Evolutionary conservation across 1,284 basidiomycete species (phyloP), one percentile per base, ranked within the genome.

Genomic region (Inonotus obliquus): DNA sequence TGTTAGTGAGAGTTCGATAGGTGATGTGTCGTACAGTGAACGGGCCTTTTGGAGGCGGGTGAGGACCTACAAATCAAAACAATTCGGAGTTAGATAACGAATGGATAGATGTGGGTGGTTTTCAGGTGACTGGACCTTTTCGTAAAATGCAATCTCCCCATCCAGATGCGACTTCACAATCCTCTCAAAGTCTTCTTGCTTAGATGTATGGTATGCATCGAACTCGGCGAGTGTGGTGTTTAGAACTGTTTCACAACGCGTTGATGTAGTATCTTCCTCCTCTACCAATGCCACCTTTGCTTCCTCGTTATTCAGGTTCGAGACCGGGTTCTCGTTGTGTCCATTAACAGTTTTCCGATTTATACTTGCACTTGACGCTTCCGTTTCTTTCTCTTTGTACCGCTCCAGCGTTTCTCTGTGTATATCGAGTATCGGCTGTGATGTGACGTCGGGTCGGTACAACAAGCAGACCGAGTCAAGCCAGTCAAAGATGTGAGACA

Each of bases 161-260:
- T 92, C 89, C 14, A 92, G 79, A 68, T 91, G 86, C 47, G 89
- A 86, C 59, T 78, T 83, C 11, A 82, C 75, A 14, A 91, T 67
- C 1, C 68, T 72, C 19, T 76, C 72, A 65, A 92, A 87, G 68
- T 91, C 89, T 67, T 91, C 86, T 3, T 75, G 69, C 69, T 91
- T 91, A 70, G 91, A 87, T 0, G 77, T 73, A 68, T 92, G 89
- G 67, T 91, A 91, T 1, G 81, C 85, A 61, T 92, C 88, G 79
- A 94, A 86, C 75, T 94, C 92, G 2, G 91, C 89, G 82, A 92
- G 87, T 0, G 92, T 93, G 2, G 86, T 86, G 71, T 94, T 94
- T 25, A 95, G 74, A 6, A 94, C 90, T 0, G 92, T 94, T 74
- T 95, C 92, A 71, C 90, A 94, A 19, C 92, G 82, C 2, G 84